These are phyloP conservation scores for Rhodotorula diobovata DNA, from an alignment of 768 basidiomycete genomes.

Conservation along the genomic window DNA sequence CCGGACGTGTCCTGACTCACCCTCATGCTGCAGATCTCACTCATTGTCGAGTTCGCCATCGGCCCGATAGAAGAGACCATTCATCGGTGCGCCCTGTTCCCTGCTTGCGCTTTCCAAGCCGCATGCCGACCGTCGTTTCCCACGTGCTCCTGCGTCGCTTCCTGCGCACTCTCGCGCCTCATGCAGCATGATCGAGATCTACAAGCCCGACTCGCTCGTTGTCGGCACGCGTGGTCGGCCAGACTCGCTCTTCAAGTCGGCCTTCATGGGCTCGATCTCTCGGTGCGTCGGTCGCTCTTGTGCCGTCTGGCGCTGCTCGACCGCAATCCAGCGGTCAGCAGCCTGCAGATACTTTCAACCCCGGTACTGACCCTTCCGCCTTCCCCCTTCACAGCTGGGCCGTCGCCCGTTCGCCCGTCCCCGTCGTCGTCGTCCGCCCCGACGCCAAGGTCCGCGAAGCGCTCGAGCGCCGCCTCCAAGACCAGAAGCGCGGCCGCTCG, in stretches of 20 bases:
- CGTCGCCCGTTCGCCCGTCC: slow-evolving; percentile 86
- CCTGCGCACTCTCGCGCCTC: neutral
- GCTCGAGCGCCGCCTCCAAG: slow-evolving; percentile 29
- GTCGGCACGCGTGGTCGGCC: slow-evolving; percentile 77
- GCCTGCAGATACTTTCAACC: no score
- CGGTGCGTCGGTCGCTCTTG: slow-evolving; percentile 46
- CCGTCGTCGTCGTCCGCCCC: slow-evolving; percentile 82
- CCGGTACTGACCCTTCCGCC: neutral
- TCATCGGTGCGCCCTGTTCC: slow-evolving; percentile 80
- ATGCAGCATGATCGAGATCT: slow-evolving; percentile 47
- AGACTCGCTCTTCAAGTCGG: slow-evolving; percentile 56
- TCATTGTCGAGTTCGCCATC: slow-evolving; percentile 90
- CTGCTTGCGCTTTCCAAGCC: slow-evolving; percentile 39
- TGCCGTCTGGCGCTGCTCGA: neutral
- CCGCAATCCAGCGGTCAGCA: no score
- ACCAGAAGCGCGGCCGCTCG: slow-evolving; percentile 30
- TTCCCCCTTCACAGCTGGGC: slow-evolving; percentile 58
- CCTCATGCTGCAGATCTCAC: slow-evolving; percentile 58
- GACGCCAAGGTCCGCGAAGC: slow-evolving; percentile 42
- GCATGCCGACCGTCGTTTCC: slow-evolving; percentile 38
- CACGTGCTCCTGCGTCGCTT: neutral
- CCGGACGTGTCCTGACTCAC: neutral
- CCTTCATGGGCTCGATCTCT: slow-evolving; percentile 61
- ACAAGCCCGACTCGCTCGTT: slow-evolving; percentile 84
- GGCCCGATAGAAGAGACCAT: slow-evolving; percentile 84